Base-by-base conservation (phyloP, 176 grass and related monocot genomes). In the Lolium multiflorum region DNA sequence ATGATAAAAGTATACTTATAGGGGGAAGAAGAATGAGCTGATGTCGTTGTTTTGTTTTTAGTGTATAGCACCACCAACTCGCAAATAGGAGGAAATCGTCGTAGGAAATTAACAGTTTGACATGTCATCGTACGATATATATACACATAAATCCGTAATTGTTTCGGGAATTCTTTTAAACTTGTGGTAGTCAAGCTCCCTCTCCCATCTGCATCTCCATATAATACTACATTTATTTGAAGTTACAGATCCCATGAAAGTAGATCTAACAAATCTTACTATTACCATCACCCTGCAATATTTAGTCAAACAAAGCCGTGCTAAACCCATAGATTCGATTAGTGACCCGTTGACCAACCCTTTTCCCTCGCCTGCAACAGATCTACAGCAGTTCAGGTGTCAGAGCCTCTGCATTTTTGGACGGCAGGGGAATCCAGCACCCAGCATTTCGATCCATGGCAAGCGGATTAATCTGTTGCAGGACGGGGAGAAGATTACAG, bases 361-460 rank as follows among this genome's bases (percentile, higher is more conserved):
- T 7, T 43, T 66, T 65, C 46, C 64, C 13, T 68, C 49, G 25
- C 74, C 61, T 77, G 83, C 71, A 28, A 56, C 79, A 82, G 72
- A 90, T 90, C 88, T 71, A 72, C 63, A 18, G 5, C 79, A 73
- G 79, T 20, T 87, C 66, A 51, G 13, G 24, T 76, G 65, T 82
- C 75, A 87, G 75, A 60, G 49, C 80, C 84, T 83, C 65, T 74
- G 47, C 47, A 2, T 9, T 83, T 83, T 79, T 84, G 75, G 89
- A 15, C 74, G 89, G 75, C 89, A 38, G 72, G 65, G 74, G 80
- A 90, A 79, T 89, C 88, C 82, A 89, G 74, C 55, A 51, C 38
- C 44, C 44, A 43, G 80, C 84, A 41, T 85, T 9, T 48, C 72
- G 1, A 46, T 9, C 47, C 48, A 50, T 50, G 79, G 3, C n/a